Conservation (phyloP, 805 yeast species). For the Ogataea neopini region DNA sequence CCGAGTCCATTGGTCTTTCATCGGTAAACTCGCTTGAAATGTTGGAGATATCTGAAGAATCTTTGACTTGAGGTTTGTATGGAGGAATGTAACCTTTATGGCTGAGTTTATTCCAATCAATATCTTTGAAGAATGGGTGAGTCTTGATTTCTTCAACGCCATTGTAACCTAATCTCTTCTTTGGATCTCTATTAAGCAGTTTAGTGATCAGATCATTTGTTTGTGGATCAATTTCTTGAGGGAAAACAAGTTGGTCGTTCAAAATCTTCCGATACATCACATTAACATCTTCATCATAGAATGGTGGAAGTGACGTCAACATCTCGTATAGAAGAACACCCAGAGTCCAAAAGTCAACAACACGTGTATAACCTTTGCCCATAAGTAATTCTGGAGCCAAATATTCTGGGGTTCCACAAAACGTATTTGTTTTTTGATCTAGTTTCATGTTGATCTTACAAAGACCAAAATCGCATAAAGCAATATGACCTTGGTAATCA, state of each 20-base stretch:
- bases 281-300: constrained; percentile 90
- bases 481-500: constrained; percentile 97
- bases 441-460: constrained; percentile 94
- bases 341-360: constrained; percentile 98
- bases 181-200: constrained; percentile 82
- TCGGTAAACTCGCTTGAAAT: constrained; percentile 90
- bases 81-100: constrained; percentile 93
- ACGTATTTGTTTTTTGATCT: constrained; percentile 83
- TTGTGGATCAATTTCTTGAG: constrained; percentile 80
- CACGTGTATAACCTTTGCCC: constrained; percentile 92
- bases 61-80: constrained; percentile 86
- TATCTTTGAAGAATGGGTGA: constrained; percentile 84
- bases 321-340: constrained; percentile 93
- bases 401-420: constrained; percentile 98
- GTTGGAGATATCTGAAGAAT: constrained; percentile 86
- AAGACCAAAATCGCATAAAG: constrained; percentile 94
- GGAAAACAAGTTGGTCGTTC: constrained; percentile 86
- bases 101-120: constrained; percentile 84
- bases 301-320: constrained; percentile 97
- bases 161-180: constrained; percentile 67
- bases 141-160: constrained; percentile 84
- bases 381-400: constrained; percentile 90
- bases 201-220: constrained; percentile 79
- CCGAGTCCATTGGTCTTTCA: constrained; percentile 93
- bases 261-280: constrained; percentile 93